phyloP scores from a whole-genome alignment of 441 rosid genomes.

The Macaranga tanarius region DNA sequence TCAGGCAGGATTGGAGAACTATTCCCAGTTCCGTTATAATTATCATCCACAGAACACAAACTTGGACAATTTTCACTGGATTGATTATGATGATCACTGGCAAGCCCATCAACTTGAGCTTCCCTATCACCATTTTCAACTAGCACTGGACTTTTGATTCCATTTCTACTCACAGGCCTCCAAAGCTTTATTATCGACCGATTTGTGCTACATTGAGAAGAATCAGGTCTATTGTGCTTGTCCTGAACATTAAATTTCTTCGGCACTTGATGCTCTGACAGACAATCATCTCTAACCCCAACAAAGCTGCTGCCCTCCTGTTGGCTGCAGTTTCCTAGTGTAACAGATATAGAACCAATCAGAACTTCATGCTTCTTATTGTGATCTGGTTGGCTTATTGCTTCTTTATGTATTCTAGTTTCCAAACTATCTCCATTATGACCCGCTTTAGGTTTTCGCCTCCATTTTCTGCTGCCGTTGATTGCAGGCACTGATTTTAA shows the following conservation, averaged over 20 bases:
- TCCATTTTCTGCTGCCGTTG: constrained; percentile 68
- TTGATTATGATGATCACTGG: constrained; percentile 27
- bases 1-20: constrained; percentile 19
- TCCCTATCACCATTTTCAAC: constrained; percentile 38
- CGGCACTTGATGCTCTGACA: constrained; percentile 38
- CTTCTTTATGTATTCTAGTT: constrained; percentile 43
- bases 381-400: constrained; percentile 43
- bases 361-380: constrained; percentile 56
- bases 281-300: constrained; percentile 32
- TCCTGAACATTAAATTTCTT: constrained; percentile 41
- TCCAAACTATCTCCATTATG: constrained; percentile 37
- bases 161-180: constrained; percentile 77
- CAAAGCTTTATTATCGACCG: constrained; percentile 50
- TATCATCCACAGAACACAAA: constrained; percentile 13
- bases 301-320: constrained; percentile 37
- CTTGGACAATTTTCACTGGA: constrained; percentile 34
- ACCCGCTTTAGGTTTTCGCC: constrained; percentile 55
- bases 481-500: constrained; percentile 33
- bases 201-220: constrained; percentile 34
- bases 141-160: constrained; percentile 35
- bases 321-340: constrained; percentile 45
- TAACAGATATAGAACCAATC: constrained; percentile 81
- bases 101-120: constrained; percentile 29
- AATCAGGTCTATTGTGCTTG: constrained; percentile 36
- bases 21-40: constrained; percentile 18